Conservation (phyloP, 192 early-diverging fungal genomes). For the Rhizophagus prolifer region DNA sequence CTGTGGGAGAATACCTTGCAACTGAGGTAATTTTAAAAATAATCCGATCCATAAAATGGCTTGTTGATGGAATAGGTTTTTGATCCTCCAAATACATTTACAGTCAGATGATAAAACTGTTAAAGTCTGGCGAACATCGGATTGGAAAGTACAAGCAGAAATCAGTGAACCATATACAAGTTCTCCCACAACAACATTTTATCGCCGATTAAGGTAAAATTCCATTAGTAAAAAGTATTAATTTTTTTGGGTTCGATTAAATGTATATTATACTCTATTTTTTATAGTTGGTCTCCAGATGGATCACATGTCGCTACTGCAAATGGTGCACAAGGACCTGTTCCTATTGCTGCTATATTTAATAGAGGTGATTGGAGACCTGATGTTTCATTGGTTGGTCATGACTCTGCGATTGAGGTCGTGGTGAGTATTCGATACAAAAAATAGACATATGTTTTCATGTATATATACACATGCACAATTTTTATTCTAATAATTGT, state of each 20-base stretch:
- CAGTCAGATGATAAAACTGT: conserved; percentile 89
- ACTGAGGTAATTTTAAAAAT: conserved; percentile 61
- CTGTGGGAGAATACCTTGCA: conserved; percentile 89
- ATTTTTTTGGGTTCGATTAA: neutral
- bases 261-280: neutral
- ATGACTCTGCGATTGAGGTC: conserved; percentile 83
- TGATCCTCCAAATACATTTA: neutral
- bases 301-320: conserved; percentile 89
- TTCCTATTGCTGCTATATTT: conserved; percentile 81
- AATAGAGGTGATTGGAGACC: conserved; percentile 73
- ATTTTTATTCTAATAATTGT: neutral
- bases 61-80: neutral
- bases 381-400: conserved; percentile 85
- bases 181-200: conserved; percentile 87
- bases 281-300: conserved; percentile 89
- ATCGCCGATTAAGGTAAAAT: conserved; percentile 74
- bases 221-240: neutral
- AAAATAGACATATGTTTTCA: neutral
- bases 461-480: neutral
- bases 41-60: neutral
- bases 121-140: conserved; percentile 81
- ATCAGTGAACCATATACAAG: conserved; percentile 72
- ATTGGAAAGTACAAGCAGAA: conserved; percentile 80
- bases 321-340: conserved; percentile 79
- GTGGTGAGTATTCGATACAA: conserved; percentile 48